Percentiles rank a stretch among this genome's conserved stretches.
phyloP scores from a whole-genome alignment of 176 grass and related monocot species.

The Aegilops speltoides region DNA sequence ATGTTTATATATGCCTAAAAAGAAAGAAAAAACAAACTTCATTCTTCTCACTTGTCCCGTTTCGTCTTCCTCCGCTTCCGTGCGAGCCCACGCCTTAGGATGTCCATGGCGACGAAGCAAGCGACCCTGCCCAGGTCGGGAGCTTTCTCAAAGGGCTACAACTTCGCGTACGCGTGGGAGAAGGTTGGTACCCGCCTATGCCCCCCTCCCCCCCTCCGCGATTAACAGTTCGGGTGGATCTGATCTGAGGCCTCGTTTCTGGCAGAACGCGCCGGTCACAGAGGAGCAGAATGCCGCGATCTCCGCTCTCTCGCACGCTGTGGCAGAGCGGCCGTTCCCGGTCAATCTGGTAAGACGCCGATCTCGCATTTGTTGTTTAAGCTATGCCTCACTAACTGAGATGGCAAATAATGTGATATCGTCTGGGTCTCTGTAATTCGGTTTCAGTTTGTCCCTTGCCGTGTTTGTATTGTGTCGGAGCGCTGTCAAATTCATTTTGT shows the following conservation, averaged over 20 bases:
- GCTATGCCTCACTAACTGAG: background rate
- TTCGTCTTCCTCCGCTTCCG: background rate
- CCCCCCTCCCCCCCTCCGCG: background rate
- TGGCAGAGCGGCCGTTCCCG: constrained; percentile 75
- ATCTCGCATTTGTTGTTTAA: background rate
- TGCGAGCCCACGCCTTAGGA: constrained; percentile 3
- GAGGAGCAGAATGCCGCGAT: constrained; percentile 93
- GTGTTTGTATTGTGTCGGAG: background rate
- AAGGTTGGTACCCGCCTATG: constrained; percentile 47
- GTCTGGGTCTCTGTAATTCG: background rate
- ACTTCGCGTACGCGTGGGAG: constrained; percentile 90
- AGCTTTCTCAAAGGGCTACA: constrained; percentile 87
- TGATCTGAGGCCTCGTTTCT: constrained; percentile 30
- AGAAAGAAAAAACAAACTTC: background rate
- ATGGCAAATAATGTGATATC: constrained; percentile 4
- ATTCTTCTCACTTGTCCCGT: background rate
- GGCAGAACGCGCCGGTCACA: constrained; percentile 81
- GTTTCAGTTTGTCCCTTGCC: background rate
- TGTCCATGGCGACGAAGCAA: constrained; percentile 44
- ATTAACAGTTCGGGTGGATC: constrained; percentile 37
- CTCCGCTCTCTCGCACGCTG: constrained; percentile 74
- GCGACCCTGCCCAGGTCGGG: constrained; percentile 65
- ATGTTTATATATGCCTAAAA: too few species aligned
- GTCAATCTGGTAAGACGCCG: constrained; percentile 63
- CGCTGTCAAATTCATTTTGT: background rate